These are phyloP conservation scores for Schrenkiella parvula DNA, from an alignment of 345 rosid species.

Conservation along the genomic window DNA sequence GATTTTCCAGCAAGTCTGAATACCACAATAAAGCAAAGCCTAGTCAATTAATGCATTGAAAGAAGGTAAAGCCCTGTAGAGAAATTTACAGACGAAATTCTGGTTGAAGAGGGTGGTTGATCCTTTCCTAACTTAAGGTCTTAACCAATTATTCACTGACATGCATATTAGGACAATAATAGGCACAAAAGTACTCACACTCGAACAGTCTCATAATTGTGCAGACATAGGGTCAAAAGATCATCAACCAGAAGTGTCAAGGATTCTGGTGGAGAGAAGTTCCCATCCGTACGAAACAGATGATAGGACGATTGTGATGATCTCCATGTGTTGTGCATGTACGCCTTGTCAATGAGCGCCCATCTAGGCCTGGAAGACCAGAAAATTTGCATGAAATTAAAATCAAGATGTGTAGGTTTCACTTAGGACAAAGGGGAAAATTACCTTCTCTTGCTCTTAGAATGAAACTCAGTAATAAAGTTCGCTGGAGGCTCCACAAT, in stretches of 20 bases:
- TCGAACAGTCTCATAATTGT: conserved; percentile 94
- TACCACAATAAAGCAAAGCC: conserved; percentile 24
- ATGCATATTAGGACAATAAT: conserved; percentile 7
- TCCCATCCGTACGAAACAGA: conserved; percentile 72
- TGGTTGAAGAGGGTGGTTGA: background rate
- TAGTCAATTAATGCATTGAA: conserved; percentile 11
- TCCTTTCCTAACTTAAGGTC: conserved; percentile 1
- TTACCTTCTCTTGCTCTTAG: conserved; percentile 93
- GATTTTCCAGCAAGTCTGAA: conserved; percentile 92
- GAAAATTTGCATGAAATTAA: conserved; percentile 4
- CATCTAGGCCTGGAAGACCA: conserved; percentile 80
- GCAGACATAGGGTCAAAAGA: conserved; percentile 77
- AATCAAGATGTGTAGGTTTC: background rate
- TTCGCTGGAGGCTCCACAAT: conserved; percentile 91
- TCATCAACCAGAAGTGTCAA: conserved; percentile 71
- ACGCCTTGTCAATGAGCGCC: conserved; percentile 93
- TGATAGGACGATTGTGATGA: conserved; percentile 94
- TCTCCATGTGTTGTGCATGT: conserved; percentile 96
- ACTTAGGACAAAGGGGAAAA: background rate
- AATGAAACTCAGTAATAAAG: conserved; percentile 76
- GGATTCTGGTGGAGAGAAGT: conserved; percentile 70
- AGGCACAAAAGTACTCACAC: conserved; percentile 51
- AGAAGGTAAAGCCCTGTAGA: conserved; percentile 3
- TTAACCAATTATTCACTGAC: background rate
- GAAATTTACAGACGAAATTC: background rate